phyloP scores from a whole-genome alignment of 2,329 filamentous ascomycete genomes.

The Fusarium praegraminearum region DNA sequence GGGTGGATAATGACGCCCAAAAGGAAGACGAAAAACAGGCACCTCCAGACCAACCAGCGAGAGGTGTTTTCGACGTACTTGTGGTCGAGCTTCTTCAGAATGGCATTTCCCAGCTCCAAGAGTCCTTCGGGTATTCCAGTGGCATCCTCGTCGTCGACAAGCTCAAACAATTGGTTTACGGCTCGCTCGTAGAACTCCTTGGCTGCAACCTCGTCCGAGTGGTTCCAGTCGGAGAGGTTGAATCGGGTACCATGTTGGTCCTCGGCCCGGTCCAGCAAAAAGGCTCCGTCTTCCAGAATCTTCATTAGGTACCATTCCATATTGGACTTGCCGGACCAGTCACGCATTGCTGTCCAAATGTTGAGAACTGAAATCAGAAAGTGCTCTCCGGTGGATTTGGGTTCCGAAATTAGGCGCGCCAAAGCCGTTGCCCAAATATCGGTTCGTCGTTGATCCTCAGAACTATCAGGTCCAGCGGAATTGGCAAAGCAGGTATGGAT shows the following conservation, averaged over 20 bases:
- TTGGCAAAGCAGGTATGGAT: conserved; percentile 92
- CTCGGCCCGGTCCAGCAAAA: conserved; percentile 86
- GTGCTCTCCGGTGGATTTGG: conserved; percentile 80
- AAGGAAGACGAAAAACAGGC: conserved; percentile 91
- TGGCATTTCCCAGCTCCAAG: conserved; percentile 85
- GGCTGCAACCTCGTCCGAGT: conserved; percentile 83
- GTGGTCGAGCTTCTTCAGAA: conserved; percentile 80
- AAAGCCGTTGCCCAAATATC: conserved; percentile 91
- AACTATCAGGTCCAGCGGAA: conserved; percentile 82
- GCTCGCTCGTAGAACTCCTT: conserved; percentile 91
- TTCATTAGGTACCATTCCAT: conserved; percentile 97
- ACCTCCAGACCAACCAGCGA: conserved; percentile 87
- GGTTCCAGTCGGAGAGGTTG: conserved; percentile 78
- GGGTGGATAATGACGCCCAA: conserved; percentile 87
- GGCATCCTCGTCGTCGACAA: conserved; percentile 85
- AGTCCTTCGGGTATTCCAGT: conserved; percentile 89
- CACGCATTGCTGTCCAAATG: conserved; percentile 85
- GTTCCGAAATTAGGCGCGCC: conserved; percentile 82
- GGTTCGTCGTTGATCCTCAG: conserved; percentile 82
- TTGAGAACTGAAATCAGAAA: conserved; percentile 88
- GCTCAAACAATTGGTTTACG: conserved; percentile 82
- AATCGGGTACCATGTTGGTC: conserved; percentile 79
- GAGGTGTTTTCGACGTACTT: conserved; percentile 80
- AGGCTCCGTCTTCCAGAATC: conserved; percentile 91
- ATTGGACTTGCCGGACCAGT: conserved; percentile 90